Conservation (phyloP, 2,329 filamentous ascomycete genomes). For the Aaosphaeria pasadenensis region DNA sequence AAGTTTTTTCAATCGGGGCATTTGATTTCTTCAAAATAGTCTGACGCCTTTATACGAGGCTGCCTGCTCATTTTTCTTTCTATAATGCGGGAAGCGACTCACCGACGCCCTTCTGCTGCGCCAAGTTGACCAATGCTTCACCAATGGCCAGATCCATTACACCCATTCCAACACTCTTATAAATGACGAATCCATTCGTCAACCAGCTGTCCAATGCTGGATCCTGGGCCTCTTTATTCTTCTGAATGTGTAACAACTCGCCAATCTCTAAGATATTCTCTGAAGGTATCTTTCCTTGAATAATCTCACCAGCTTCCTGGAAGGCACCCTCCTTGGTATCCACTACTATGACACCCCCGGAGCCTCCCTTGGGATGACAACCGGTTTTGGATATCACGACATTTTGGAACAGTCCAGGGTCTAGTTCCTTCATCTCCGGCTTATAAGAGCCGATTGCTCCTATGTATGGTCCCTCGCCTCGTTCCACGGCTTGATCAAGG, state of each 20-base stretch:
- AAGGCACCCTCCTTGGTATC: slow-evolving; percentile 41
- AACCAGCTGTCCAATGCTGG: slow-evolving; percentile 14
- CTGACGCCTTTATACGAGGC: too few relatives aligned
- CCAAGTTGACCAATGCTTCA: slow-evolving; percentile 12
- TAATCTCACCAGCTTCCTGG: slow-evolving; percentile 47
- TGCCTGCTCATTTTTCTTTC: background rate
- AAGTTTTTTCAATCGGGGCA: too few relatives aligned
- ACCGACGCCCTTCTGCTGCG: slow-evolving; percentile 10
- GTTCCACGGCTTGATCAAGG: slow-evolving; percentile 14
- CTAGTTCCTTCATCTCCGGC: slow-evolving; percentile 49
- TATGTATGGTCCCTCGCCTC: slow-evolving; percentile 16
- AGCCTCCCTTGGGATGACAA: background rate
- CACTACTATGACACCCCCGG: slow-evolving; percentile 13
- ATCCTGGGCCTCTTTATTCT: background rate
- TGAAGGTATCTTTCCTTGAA: slow-evolving; percentile 36
- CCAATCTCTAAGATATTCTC: slow-evolving; percentile 5
- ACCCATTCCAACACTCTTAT: slow-evolving; percentile 52
- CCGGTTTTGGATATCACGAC: slow-evolving; percentile 3
- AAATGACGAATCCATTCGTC: slow-evolving; percentile 42
- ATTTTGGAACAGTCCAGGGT: slow-evolving; percentile 40
- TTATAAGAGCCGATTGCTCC: slow-evolving; percentile 27
- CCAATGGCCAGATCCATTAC: slow-evolving; percentile 51
- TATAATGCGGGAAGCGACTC: slow-evolving; percentile 1
- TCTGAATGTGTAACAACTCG: background rate
- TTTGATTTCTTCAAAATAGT: too few relatives aligned